Conservation (phyloP, 2,329 filamentous ascomycete species). For the Furcasterigmium furcatum region DNA sequence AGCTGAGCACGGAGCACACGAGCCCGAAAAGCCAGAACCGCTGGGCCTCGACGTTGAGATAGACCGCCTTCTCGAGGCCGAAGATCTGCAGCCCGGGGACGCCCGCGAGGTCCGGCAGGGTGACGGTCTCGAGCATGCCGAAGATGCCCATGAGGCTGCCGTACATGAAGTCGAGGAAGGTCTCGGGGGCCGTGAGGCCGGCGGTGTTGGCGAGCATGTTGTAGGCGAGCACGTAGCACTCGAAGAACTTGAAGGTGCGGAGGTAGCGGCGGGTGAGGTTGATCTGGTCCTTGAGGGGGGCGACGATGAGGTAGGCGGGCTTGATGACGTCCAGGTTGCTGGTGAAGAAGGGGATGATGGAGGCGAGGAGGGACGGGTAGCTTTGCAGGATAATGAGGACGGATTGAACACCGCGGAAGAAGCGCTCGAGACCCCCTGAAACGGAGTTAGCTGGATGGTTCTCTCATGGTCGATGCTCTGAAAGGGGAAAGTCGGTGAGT, state of each 20-base stretch:
- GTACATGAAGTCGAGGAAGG: conserved; percentile 51
- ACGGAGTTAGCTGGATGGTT: conserved; percentile 1
- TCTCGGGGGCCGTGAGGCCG: conserved; percentile 23
- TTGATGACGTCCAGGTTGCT: conserved; percentile 10
- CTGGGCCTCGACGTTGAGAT: conserved; percentile 57
- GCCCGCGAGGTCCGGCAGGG: conserved; percentile 50
- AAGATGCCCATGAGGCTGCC: conserved; percentile 64
- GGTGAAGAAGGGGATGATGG: conserved; percentile 22
- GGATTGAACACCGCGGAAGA: conserved; percentile 55
- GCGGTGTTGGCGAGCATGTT: conserved; percentile 28
- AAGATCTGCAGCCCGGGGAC: conserved; percentile 47
- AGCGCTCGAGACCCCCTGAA: conserved; percentile 59
- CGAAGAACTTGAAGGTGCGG: conserved; percentile 66
- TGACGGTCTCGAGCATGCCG: conserved; percentile 62
- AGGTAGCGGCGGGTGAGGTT: conserved; percentile 58
- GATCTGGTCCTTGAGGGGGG: conserved; percentile 34
- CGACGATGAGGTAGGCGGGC: conserved; percentile 25
- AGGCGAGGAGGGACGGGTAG: conserved; percentile 35
- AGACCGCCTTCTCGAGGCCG: conserved; percentile 41
- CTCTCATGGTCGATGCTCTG: too few relatives aligned
- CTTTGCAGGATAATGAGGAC: conserved; percentile 43
- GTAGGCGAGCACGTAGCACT: conserved; percentile 52
- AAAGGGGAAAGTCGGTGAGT: too few relatives aligned
- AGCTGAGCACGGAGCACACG: conserved; percentile 42
- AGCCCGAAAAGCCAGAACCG: conserved; percentile 69